Conservation (phyloP, 2,329 filamentous ascomycete species). For the Anthostomella pinea region DNA sequence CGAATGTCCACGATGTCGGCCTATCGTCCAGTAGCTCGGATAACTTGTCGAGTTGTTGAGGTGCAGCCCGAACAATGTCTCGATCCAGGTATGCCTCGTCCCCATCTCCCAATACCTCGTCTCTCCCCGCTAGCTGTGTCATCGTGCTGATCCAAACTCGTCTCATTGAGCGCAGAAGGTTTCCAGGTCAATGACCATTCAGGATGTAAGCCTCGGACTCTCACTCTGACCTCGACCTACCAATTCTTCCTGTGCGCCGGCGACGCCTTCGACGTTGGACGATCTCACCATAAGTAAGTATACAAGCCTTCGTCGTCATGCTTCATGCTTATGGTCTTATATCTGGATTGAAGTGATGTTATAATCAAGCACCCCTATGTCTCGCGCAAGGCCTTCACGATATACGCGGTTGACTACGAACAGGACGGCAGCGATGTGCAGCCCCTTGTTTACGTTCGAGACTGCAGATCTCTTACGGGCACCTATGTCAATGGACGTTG, state of each 20-base stretch:
- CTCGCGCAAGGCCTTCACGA: constrained; percentile 53
- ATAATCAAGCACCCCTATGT: constrained; percentile 40
- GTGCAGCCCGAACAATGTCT: not conserved
- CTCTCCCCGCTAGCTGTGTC: too few relatives aligned
- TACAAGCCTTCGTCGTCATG: too few relatives aligned
- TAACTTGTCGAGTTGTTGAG: not conserved
- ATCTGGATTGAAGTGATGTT: constrained; percentile 31
- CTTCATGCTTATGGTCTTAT: too few relatives aligned
- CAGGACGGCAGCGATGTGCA: constrained; percentile 26
- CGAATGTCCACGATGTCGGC: too few relatives aligned
- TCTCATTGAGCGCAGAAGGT: too few relatives aligned
- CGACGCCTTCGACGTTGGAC: too few relatives aligned
- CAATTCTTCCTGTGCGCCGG: too few relatives aligned
- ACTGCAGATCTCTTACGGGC: constrained; percentile 52
- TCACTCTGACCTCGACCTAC: too few relatives aligned
- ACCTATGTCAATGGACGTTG: constrained; percentile 49
- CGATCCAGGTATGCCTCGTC: not conserved
- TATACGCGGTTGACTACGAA: constrained; percentile 54
- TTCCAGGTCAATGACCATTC: too few relatives aligned
- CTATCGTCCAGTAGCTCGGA: not conserved
- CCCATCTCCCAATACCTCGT: not conserved
- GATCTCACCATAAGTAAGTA: too few relatives aligned
- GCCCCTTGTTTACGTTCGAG: constrained; percentile 52
- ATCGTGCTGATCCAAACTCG: too few relatives aligned
- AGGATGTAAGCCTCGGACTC: too few relatives aligned